Evolutionary conservation across 2,329 filamentous ascomycete genomes (phyloP).

Genomic region (Hypoxylon sp.): DNA sequence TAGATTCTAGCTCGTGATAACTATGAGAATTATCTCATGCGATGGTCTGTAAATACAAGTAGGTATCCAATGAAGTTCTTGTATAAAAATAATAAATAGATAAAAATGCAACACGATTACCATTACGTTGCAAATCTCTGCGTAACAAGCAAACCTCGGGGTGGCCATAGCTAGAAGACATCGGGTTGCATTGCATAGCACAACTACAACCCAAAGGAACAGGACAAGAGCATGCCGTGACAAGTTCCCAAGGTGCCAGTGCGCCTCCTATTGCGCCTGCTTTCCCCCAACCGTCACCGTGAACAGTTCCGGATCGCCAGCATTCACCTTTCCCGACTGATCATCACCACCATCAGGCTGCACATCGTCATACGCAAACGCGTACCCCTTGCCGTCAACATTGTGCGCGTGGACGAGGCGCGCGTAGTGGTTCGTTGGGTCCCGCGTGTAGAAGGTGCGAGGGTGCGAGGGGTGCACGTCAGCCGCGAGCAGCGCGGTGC

Average conservation of each 20-base stretch:
- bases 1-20: no score
- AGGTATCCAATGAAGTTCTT: no score
- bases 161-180: no score
- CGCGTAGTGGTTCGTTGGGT: constrained; percentile 65
- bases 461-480: constrained; percentile 51
- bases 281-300: constrained; percentile 60
- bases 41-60: no score
- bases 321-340: constrained; percentile 64
- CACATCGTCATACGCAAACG: constrained; percentile 69
- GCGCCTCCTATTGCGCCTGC: constrained; percentile 24
- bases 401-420: constrained; percentile 63
- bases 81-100: no score
- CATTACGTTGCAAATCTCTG: no score
- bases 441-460: constrained; percentile 48
- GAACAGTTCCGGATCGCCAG: constrained; percentile 57
- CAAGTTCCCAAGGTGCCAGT: background rate
- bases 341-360: constrained; percentile 58
- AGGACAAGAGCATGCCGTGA: background rate
- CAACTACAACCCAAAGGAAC: no score
- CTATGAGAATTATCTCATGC: no score
- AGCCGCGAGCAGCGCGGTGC: constrained; percentile 59
- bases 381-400: constrained; percentile 64
- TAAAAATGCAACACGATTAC: no score
- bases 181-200: no score
- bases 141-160: no score